phyloP scores from a whole-genome alignment of 768 basidiomycete species.

The Hydnomerulius pinastri region DNA sequence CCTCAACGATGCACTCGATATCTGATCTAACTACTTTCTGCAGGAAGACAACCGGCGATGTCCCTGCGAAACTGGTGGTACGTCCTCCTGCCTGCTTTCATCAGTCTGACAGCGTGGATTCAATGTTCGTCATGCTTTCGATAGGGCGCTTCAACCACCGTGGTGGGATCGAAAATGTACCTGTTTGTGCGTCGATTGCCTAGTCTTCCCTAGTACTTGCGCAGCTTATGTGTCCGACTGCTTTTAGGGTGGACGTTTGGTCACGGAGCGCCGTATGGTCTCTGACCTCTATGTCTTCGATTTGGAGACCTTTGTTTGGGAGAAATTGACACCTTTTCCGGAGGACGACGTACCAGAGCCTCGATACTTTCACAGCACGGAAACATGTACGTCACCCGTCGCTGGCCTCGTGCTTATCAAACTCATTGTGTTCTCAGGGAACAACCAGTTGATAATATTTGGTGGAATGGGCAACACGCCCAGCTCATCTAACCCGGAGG shows the following conservation, averaged over 20 bases:
- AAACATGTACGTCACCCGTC: constrained; percentile 57
- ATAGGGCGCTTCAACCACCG: constrained; percentile 89
- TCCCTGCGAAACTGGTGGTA: constrained; percentile 87
- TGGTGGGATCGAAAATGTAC: constrained; percentile 85
- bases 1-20: constrained; percentile 66
- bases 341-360: constrained; percentile 77
- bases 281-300: constrained; percentile 91
- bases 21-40: constrained; percentile 89
- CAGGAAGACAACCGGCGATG: constrained; percentile 80
- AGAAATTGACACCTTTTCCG: constrained; percentile 55
- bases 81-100: constrained; percentile 30
- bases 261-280: constrained; percentile 85
- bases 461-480: constrained; percentile 91
- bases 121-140: neutral
- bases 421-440: constrained; percentile 49
- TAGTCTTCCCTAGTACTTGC: neutral
- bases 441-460: constrained; percentile 87
- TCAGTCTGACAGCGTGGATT: neutral
- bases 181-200: constrained; percentile 65
- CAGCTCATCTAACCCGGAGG: constrained; percentile 69
- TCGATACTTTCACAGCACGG: constrained; percentile 94
- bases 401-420: constrained; percentile 1
- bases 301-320: constrained; percentile 80
- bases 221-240: neutral
- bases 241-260: constrained; percentile 79